Conservation (phyloP, 2,329 filamentous ascomycete species). For the Trichophaea hybrida region DNA sequence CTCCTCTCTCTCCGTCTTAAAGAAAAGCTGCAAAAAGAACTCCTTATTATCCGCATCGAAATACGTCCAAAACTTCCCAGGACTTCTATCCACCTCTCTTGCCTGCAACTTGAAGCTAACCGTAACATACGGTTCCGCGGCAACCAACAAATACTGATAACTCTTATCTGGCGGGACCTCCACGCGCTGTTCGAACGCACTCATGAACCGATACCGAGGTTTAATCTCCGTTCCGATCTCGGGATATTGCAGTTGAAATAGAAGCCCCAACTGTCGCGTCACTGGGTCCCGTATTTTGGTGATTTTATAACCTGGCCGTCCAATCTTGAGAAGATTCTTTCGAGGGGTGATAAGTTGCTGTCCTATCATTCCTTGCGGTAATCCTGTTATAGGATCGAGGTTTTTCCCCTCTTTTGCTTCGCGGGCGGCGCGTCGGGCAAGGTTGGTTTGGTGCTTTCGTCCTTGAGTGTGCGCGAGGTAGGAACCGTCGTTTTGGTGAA, state of each 20-base stretch:
- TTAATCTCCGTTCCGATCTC: conserved; percentile 63
- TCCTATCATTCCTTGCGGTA: conserved; percentile 63
- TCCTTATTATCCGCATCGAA: conserved; percentile 93
- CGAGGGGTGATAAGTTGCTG: conserved; percentile 50
- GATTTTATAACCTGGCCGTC: conserved; percentile 91
- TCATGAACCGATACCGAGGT: conserved; percentile 91
- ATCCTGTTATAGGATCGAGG: conserved; percentile 51
- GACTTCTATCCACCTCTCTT: conserved; percentile 75
- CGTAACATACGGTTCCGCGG: conserved; percentile 95
- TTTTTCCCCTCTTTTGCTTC: conserved; percentile 77
- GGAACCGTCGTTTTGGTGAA: conserved; percentile 97
- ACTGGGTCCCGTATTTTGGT: conserved; percentile 86
- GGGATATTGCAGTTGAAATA: conserved; percentile 95
- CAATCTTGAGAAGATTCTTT: conserved; percentile 84
- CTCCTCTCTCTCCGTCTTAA: conserved; percentile 96
- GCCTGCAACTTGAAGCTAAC: conserved; percentile 93
- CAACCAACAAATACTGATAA: conserved; percentile 88
- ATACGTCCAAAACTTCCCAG: conserved; percentile 82
- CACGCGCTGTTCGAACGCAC: conserved; percentile 86
- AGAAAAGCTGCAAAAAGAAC: conserved; percentile 95
- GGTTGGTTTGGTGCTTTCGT: conserved; percentile 96
- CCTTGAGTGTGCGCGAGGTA: conserved; percentile 98
- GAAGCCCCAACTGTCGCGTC: conserved; percentile 71
- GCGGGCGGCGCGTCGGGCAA: conserved; percentile 85
- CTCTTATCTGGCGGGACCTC: conserved; percentile 84